These are phyloP conservation scores for Pouteria glomerata DNA, from an alignment of 148 eudicot species.

Conservation along the genomic window DNA sequence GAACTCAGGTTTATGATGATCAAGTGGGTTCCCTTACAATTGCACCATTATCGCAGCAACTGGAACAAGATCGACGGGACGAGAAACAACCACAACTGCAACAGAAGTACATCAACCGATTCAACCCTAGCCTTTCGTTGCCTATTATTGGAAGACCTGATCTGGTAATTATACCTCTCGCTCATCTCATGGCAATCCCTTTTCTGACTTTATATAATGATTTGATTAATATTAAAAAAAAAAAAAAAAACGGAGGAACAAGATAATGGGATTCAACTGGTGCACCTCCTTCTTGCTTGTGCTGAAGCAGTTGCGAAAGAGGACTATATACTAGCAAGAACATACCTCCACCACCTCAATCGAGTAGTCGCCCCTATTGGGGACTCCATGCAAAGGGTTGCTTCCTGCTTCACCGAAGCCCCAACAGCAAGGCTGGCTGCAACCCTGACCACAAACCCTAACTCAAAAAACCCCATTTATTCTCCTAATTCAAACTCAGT, in stretches of 20 bases:
- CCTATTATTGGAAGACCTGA: slow-evolving; percentile 14
- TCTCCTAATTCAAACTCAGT: slow-evolving; percentile 39
- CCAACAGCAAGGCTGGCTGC: slow-evolving; percentile 34
- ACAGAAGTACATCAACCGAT: slow-evolving; percentile 5
- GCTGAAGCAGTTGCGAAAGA: slow-evolving; percentile 50
- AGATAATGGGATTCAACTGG: slow-evolving; percentile 47
- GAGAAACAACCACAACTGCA: slow-evolving; percentile 13
- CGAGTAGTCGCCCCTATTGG: slow-evolving; percentile 40
- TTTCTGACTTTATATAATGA: neutral
- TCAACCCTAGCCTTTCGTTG: slow-evolving; percentile 7
- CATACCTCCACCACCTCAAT: slow-evolving; percentile 43
- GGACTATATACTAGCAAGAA: slow-evolving; percentile 39
- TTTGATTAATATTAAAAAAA: neutral
- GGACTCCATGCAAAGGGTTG: slow-evolving; percentile 49
- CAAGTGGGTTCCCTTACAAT: slow-evolving; percentile 1
- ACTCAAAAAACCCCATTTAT: slow-evolving; percentile 32
- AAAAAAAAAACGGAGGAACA: slow-evolving; percentile 28
- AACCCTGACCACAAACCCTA: slow-evolving; percentile 31
- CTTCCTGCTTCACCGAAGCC: slow-evolving; percentile 45
- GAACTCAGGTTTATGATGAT: neutral
- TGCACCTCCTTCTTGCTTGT: slow-evolving; percentile 49
- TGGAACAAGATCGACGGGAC: slow-evolving; percentile 17
- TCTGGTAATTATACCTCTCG: slow-evolving; percentile 4
- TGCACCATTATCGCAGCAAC: slow-evolving; percentile 17
- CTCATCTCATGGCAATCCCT: neutral